phyloP scores from a whole-genome alignment of 768 basidiomycete species.

The Xanthoconium purpureum region DNA sequence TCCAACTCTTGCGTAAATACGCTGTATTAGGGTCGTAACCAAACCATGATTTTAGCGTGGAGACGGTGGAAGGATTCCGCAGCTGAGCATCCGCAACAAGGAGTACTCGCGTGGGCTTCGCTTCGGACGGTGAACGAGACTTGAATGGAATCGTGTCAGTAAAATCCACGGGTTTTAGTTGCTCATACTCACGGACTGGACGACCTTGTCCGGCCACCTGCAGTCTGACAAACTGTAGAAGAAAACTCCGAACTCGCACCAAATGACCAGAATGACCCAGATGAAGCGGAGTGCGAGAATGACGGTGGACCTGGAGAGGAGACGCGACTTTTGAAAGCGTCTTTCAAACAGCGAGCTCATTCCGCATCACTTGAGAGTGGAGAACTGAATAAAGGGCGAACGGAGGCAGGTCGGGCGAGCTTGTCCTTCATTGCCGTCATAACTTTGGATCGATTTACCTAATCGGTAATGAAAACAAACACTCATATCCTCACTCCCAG shows the following conservation, averaged over 20 bases:
- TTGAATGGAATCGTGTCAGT: conserved; percentile 6
- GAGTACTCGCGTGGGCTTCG: conserved; percentile 53
- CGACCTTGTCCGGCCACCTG: conserved; percentile 51
- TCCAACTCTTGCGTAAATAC: conserved; percentile 71
- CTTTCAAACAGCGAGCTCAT: conserved; percentile 31
- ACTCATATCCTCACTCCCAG: conserved; percentile 50
- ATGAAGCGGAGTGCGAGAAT: conserved; percentile 46
- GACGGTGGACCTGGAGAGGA: conserved; percentile 29
- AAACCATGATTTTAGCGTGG: conserved; percentile 36
- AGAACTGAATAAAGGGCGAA: neutral
- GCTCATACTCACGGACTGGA: conserved; percentile 26
- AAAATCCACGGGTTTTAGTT: neutral
- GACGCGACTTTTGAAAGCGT: conserved; percentile 24
- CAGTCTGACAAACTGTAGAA: conserved; percentile 57
- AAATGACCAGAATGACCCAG: conserved; percentile 58
- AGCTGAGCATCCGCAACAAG: conserved; percentile 71
- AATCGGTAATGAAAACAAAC: conserved; percentile 6
- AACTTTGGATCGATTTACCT: conserved; percentile 1
- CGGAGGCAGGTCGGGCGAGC: neutral
- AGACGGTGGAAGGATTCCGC: conserved; percentile 37
- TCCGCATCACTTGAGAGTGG: conserved; percentile 19
- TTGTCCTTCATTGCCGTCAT: conserved; percentile 8
- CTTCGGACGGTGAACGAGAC: conserved; percentile 7
- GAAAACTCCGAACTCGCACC: conserved; percentile 63
- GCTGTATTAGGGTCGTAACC: conserved; percentile 48